Evolutionary conservation across 139 green algal species (phyloP).

Genomic region (Microglena sp.): DNA sequence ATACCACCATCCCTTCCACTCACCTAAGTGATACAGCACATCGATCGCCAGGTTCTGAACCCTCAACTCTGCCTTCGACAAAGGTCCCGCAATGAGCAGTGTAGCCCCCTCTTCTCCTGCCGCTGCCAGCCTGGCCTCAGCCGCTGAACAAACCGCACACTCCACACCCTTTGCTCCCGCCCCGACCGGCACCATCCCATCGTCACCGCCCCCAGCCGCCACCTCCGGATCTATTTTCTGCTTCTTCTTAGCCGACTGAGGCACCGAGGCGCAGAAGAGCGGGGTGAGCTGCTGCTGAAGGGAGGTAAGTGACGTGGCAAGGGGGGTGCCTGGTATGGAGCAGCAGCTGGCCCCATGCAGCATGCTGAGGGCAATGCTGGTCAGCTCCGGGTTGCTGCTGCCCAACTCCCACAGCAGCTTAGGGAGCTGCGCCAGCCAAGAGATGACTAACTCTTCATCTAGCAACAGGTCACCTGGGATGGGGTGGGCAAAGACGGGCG

Average conservation of each 20-base stretch:
- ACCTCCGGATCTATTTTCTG: background rate
- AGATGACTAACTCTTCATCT: too few species aligned
- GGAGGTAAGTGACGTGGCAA: background rate
- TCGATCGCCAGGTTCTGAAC: slow-evolving; percentile 21
- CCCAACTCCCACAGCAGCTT: slow-evolving; percentile 39
- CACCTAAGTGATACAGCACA: slow-evolving; percentile 26
- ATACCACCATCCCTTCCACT: too few species aligned
- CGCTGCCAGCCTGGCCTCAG: background rate
- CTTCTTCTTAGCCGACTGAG: slow-evolving; percentile 11
- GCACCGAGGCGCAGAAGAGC: slow-evolving; percentile 23
- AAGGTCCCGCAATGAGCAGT: slow-evolving; percentile 11
- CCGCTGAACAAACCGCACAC: background rate
- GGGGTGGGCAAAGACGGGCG: too few species aligned
- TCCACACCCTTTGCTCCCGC: background rate
- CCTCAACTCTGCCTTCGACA: slow-evolving; percentile 4
- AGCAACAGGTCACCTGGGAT: too few species aligned
- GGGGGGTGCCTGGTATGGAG: slow-evolving; percentile 4
- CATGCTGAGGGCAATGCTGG: slow-evolving; percentile 20
- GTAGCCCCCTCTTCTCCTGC: background rate
- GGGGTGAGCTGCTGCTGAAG: slow-evolving; percentile 34
- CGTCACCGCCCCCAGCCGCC: slow-evolving; percentile 3
- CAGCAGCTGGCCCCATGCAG: slow-evolving; percentile 27
- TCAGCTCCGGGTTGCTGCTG: slow-evolving; percentile 7
- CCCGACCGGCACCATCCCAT: background rate
- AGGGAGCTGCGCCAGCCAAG: slow-evolving; percentile 31